Conservation (phyloP, 176 grass and related monocot species). For the Canna indica region DNA sequence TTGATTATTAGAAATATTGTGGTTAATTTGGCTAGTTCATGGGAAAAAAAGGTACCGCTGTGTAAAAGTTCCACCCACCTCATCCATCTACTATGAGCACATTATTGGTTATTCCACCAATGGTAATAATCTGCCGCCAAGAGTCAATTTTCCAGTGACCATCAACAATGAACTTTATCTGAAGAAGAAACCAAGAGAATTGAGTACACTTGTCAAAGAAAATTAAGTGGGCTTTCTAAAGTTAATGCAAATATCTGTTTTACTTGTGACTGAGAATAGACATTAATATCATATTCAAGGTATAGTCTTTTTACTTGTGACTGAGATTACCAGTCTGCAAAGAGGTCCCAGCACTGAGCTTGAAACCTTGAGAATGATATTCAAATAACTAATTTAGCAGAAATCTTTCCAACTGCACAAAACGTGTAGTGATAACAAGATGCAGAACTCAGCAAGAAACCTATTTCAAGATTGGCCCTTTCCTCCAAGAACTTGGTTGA, state of each 20-base stretch:
- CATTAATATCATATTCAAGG: not conserved
- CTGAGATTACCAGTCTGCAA: no score
- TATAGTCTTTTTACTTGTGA: not conserved
- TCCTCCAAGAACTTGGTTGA: no score
- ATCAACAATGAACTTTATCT: slow-evolving; percentile 50
- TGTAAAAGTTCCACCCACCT: not conserved
- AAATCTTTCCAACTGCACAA: not conserved
- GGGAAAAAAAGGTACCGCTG: not conserved
- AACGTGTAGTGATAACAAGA: not conserved
- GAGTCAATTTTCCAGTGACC: slow-evolving; percentile 36
- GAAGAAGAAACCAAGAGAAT: slow-evolving; percentile 1
- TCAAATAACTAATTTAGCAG: not conserved
- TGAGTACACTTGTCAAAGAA: not conserved
- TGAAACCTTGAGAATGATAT: not conserved
- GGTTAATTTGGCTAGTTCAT: not conserved
- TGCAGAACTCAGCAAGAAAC: not conserved
- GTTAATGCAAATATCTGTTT: not conserved
- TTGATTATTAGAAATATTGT: no score
- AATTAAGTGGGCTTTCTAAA: not conserved
- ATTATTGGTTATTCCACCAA: slow-evolving; percentile 36
- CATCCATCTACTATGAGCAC: slow-evolving; percentile 28
- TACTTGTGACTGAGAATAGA: not conserved
- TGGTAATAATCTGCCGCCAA: slow-evolving; percentile 15
- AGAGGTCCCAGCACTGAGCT: no score
- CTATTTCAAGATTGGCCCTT: not conserved